A percentile compares a stretch with the other conserved stretches of the same genome.
Evolutionary conservation across 768 basidiomycete genomes (phyloP).

Genomic region (Tricholoma matsutake): DNA sequence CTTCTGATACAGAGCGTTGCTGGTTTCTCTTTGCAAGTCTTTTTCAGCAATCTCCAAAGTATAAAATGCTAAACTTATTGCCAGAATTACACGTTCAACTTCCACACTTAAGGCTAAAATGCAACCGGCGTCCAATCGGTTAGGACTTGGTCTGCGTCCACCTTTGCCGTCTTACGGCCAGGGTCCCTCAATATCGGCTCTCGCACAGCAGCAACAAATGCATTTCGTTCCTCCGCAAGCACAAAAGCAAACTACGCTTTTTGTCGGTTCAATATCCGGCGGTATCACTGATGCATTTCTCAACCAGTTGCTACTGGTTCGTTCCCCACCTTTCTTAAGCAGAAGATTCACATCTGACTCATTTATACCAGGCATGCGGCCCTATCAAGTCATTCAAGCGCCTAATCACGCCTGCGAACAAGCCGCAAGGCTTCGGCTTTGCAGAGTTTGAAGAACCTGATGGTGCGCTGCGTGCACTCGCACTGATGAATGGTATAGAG

Average conservation of each 20-base stretch:
- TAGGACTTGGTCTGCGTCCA: slow-evolving; percentile 87
- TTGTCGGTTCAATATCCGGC: slow-evolving; percentile 94
- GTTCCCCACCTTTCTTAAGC: slow-evolving; percentile 22
- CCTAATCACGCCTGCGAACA: slow-evolving; percentile 87
- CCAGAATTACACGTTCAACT: slow-evolving; percentile 1
- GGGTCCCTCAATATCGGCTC: slow-evolving; percentile 88
- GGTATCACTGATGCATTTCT: slow-evolving; percentile 85
- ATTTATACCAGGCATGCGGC: slow-evolving; percentile 72
- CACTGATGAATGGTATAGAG: slow-evolving; percentile 48
- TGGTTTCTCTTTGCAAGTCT: not conserved
- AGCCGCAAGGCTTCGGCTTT: slow-evolving; percentile 96
- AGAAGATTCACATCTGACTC: slow-evolving; percentile 1
- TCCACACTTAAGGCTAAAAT: slow-evolving; percentile 33
- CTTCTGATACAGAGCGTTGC: not conserved
- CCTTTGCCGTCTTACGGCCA: slow-evolving; percentile 86
- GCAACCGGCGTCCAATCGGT: slow-evolving; percentile 69
- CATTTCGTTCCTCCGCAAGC: slow-evolving; percentile 64
- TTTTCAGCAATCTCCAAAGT: not conserved
- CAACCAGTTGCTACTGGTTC: slow-evolving; percentile 71
- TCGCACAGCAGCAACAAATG: slow-evolving; percentile 82
- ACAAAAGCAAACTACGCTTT: slow-evolving; percentile 73
- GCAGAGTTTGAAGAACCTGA: slow-evolving; percentile 95
- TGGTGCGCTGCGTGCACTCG: slow-evolving; percentile 70
- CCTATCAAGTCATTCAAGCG: slow-evolving; percentile 88
- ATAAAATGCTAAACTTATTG: not conserved